Evolutionary conservation across 495 filamentous ascomycete genomes (phyloP).

Genomic region (Annulohypoxylon maeteangense): DNA sequence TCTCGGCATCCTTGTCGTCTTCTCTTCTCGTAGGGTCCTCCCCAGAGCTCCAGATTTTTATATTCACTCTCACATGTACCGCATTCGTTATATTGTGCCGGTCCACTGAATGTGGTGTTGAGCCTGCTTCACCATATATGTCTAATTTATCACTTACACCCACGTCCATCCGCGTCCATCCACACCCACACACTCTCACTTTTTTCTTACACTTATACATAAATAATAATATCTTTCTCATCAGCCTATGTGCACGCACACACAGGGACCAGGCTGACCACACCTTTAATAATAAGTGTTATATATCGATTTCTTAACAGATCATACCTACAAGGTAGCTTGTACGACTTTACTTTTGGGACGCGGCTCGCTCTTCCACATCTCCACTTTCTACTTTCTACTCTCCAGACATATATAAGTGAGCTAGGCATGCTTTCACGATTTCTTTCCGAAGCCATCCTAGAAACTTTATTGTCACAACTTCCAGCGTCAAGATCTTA

Average conservation of each 20-base stretch:
- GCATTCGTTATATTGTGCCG: slow-evolving; percentile 22
- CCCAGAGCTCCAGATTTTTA: slow-evolving; percentile 36
- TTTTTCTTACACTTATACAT: slow-evolving; percentile 28
- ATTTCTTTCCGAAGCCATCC: slow-evolving; percentile 25
- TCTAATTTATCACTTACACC: slow-evolving; percentile 43
- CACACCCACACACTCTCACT: slow-evolving; percentile 20
- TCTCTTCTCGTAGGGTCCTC: slow-evolving; percentile 25
- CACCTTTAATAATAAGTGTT: slow-evolving; percentile 39
- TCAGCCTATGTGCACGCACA: slow-evolving; percentile 32
- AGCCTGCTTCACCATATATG: slow-evolving; percentile 34
- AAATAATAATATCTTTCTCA: slow-evolving; percentile 31
- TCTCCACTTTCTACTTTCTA: slow-evolving; percentile 27
- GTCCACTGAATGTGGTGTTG: slow-evolving; percentile 32
- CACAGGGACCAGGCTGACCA: slow-evolving; percentile 42
- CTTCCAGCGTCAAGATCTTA: slow-evolving; percentile 1
- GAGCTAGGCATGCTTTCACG: slow-evolving; percentile 40
- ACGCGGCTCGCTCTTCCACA: slow-evolving; percentile 31
- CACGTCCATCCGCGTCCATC: slow-evolving; percentile 22
- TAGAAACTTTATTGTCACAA: slow-evolving; percentile 29
- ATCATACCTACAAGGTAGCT: slow-evolving; percentile 37
- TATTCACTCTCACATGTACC: slow-evolving; percentile 25
- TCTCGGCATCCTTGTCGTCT: slow-evolving; percentile 31
- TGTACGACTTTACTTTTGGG: slow-evolving; percentile 41
- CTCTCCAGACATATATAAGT: slow-evolving; percentile 35
- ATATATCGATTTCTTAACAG: slow-evolving; percentile 35